Evolutionary conservation across 139 green algal species (phyloP), one percentile per base, ranked within the genome.

Genomic region (Auxenochlorella pyrenoidosa): DNA sequence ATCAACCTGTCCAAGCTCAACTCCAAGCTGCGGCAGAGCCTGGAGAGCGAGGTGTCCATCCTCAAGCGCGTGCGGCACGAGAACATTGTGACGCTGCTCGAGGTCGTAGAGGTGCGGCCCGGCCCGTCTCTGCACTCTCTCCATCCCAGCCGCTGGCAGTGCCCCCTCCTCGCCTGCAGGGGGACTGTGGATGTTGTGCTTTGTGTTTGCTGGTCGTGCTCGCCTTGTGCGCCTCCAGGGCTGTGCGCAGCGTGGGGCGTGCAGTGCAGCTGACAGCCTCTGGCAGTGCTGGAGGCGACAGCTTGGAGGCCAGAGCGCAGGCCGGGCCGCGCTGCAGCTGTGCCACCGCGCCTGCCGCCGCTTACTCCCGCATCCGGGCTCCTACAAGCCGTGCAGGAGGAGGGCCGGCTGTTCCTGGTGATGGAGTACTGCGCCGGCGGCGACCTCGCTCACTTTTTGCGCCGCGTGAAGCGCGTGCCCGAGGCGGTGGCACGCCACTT

Each of bases 381-480:
- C n/a, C n/a, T n/a, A n/a, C n/a, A n/a, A n/a, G 0, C 5, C 75
- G 40, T 82, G 63, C 90, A 95, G 94, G 91, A 93, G 54, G 82
- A 76, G 24, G 87, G 87, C 22, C 89, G 88, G 10, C 90, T 99
- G 54, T 99, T 92, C 85, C 88, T 99, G 36, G 91, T 99, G 12
- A 94, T 99, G 70, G 97, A 99, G 91, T 99, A 94, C 86, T 99
- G 97, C 83, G 91, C 90, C 21, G 97, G 97, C 21, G 97, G 97
- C 0, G 97, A 99, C 93, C 86, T 99, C 76, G 94, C 92, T 0
- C 88, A 95, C 68, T 96, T 95, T 78, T 93, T 99, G 58, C 85
- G 87, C 22, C 41, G 38, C 15, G 76, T 82, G 24, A 89, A 87
- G 32, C 80, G 83, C 22, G 75, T 97, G 30, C 78, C 89, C 13